Base-by-base conservation (phyloP, 2,329 filamentous ascomycete genomes). In the Epichloe typhina region DNA sequence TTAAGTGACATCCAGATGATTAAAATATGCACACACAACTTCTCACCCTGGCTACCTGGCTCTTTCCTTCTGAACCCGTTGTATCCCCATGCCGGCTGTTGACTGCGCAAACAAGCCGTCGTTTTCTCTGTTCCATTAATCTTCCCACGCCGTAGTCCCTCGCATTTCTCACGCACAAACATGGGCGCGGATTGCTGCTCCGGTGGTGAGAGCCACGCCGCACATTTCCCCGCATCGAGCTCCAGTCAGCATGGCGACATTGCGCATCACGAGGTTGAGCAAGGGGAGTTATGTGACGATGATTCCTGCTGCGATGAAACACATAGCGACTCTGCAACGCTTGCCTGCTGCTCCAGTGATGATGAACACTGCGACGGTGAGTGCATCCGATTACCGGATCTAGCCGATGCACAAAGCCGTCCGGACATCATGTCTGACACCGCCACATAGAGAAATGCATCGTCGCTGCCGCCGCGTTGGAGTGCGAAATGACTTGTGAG, bases 391-490 rank as follows among this genome's bases (percentile, higher is more conserved):
- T 11, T 9, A 21, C 17, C 17, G 21, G 4, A 15, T 6, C 33
- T 44, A 17, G 23, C 4, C 40, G 2, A 13, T 37, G 26, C n/a
- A 35, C 12, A 13, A 40, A 42, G 23, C 47, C 17, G 47, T 31
- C 6, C 31, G 31, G 31, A 31, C 39, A 37, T 31, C 49, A 31
- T 31, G 41, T 43, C 48, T 55, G 8, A 55, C 37, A 23, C n/a
- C n/a, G n/a, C 38, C 12, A 19, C 7, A 3, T 46, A 65, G 64
- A 64, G 40, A 62, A 62, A 41, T 66, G 64, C 48, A 64, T 66
- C 53, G 45, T 59, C 33, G 57, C 61, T 13, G 61, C 56, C 31
- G 64, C 62, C 15, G 59, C 62, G 15, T 52, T 61, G 11, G 59
- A 64, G 52, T 66, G 64, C 47, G 58, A 61, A 50, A 60, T 62